Evolutionary conservation across 257 asterid species (phyloP).

Genomic region (Anisodus tanguticus): DNA sequence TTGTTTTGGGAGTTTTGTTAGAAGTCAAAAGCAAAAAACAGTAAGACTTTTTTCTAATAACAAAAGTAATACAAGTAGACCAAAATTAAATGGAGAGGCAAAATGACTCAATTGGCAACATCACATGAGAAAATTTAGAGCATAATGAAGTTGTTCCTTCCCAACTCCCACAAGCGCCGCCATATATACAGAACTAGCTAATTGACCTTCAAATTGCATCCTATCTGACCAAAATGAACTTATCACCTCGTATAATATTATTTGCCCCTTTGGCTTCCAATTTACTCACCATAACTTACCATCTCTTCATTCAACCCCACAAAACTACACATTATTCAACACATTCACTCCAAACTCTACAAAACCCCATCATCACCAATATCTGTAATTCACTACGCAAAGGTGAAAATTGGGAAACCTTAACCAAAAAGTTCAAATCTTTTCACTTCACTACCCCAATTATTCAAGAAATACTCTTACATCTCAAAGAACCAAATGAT

Average conservation of each 20-base stretch:
- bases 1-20: no score
- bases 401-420: conserved; percentile 58
- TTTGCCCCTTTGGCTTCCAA: conserved; percentile 20
- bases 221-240: no score
- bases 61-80: no score
- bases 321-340: not conserved
- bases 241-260: not conserved
- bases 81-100: no score
- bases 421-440: conserved; percentile 49
- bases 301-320: not conserved
- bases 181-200: no score
- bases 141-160: no score
- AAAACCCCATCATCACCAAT: conserved; percentile 35
- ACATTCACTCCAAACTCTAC: not conserved
- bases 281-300: conserved; percentile 22
- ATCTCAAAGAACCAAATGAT: conserved; percentile 62
- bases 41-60: no score
- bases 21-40: no score
- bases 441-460: conserved; percentile 48
- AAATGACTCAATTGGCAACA: no score
- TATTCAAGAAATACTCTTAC: conserved; percentile 55
- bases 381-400: conserved; percentile 54
- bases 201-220: no score
- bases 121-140: no score
- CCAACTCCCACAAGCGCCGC: no score